Evolutionary conservation across 805 yeast species (phyloP).

Genomic region (Nakazawaea ambrosiae): DNA sequence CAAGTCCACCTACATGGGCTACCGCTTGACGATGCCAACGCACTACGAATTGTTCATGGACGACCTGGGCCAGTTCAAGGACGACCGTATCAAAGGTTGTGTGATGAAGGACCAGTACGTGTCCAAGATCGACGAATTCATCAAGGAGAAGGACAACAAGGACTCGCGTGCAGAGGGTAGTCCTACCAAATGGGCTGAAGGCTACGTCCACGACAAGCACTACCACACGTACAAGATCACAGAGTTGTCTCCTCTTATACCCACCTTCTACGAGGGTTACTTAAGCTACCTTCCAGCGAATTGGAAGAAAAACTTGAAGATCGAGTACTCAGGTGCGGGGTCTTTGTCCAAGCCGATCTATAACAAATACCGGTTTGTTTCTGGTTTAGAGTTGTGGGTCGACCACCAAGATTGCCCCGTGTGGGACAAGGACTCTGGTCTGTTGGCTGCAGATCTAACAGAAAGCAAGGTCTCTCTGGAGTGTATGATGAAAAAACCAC

Average conservation of each 20-base stretch:
- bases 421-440: constrained; percentile 8
- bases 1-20: constrained; percentile 6
- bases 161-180: constrained; percentile 6
- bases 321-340: constrained; percentile 8
- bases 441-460: not conserved
- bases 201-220: constrained; percentile 10
- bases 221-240: constrained; percentile 11
- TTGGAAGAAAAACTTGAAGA: constrained; percentile 7
- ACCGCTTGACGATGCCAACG: constrained; percentile 4
- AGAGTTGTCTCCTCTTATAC: constrained; percentile 37
- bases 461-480: constrained; percentile 5
- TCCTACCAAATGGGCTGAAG: constrained; percentile 5
- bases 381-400: constrained; percentile 8
- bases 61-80: constrained; percentile 5
- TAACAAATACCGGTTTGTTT: constrained; percentile 3
- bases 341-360: constrained; percentile 6
- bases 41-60: constrained; percentile 1
- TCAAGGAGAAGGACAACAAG: constrained; percentile 6
- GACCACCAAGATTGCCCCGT: constrained; percentile 7
- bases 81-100: not conserved
- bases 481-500: constrained; percentile 1
- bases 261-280: constrained; percentile 32
- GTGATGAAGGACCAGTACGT: constrained; percentile 9
- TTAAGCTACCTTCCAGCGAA: constrained; percentile 9
- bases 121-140: constrained; percentile 2